Base-by-base conservation (phyloP, 805 yeast species). In the Brettanomyces bruxellensis region DNA sequence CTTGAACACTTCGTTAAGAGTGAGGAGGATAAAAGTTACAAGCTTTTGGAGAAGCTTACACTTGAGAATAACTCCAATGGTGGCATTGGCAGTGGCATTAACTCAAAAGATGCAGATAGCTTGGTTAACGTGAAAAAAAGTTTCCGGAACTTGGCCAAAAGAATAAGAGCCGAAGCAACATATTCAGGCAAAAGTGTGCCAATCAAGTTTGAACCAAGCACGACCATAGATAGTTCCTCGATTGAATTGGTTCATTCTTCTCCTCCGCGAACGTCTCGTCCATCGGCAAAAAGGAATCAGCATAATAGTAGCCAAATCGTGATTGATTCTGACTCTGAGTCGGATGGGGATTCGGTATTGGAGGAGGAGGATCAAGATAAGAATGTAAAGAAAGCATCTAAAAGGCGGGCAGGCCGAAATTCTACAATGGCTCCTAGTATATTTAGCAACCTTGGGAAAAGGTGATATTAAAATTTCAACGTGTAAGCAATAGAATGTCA, bases 1-100 rank as follows among this genome's bases (percentile, higher is more conserved):
- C 66, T 91, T 44, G 78, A 76, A 38, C 75, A 72, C n/a, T 83
- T 77, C 54, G 74, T 85, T 24, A 76, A 76, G 40, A 60, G 64
- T 25, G 87, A 83, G 53, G 65, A 81, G 40, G 66, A 64, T 8
- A 71, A 68, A 32, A 84, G 80, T 52, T 68, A 79, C 14, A 67
- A 72, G 13, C 57, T 77, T 49, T 59, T 83, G 38, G 58, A 71
- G 43, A 58, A 71, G 63, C 68, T 62, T 66, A 76, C 53, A 58
- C 66, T 63, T 14, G 65, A 69, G 3, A 73, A 70, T 50, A 58
- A 61, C 42, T 57, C 61, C 4, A 25, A 47, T 13, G 67, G 60
- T 28, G 45, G 46, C 28, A 42, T 42, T 4, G 50, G 44, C 22
- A 51, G 40, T 13, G 40, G 13, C 23, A 6, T n/a, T 6, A 35